Base-by-base conservation (phyloP, 768 basidiomycete species). In the Suillus subalutaceus region DNA sequence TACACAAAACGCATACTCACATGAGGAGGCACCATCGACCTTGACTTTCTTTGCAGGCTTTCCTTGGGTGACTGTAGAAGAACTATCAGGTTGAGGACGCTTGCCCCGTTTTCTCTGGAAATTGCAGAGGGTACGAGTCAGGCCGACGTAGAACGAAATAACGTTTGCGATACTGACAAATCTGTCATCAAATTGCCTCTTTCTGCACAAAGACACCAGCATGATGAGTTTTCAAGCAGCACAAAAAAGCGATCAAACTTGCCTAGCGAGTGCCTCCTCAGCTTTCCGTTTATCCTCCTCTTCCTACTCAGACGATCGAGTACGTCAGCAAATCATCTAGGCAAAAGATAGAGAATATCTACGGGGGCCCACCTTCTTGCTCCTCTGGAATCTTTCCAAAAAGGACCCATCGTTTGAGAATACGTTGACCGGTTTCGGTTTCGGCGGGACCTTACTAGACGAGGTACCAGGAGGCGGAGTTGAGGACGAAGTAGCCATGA, bases 351-450 rank as follows among this genome's bases (percentile, higher is more conserved):
- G 10, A 48, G 26, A 41, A 62, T 40, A 30, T 23, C 9, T 48
- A 40, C 9, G 50, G 35, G 16, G 26, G 70, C 79, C 56, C 68
- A 86, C 89, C 84, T 81, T 83, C 77, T 83, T 85, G 57, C 79
- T 78, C 38, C 85, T 83, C 75, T 88, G 86, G 71, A 90, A 84
- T 12, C 88, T 82, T 69, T 90, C 84, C 64, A 90, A 77, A 73
- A 90, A 90, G 10, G 88, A 88, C 9, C 89, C 89, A 69, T 90
- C 89, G 72, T 90, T 85, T 63, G 88, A 82, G 73, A 91, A 91
- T 26, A 90, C 83, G 72, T 90, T 90, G 58, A 80, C 78, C 15
- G 83, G 78, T 69, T 85, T 88, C 46, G 79, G 53, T 71, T 79
- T 82, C 20, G 74, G 64, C n/a, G 64, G 58, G 7, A 60, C 35